These are phyloP conservation scores for Grammothele lineata DNA, from an alignment of 768 basidiomycete species.

Conservation along the genomic window DNA sequence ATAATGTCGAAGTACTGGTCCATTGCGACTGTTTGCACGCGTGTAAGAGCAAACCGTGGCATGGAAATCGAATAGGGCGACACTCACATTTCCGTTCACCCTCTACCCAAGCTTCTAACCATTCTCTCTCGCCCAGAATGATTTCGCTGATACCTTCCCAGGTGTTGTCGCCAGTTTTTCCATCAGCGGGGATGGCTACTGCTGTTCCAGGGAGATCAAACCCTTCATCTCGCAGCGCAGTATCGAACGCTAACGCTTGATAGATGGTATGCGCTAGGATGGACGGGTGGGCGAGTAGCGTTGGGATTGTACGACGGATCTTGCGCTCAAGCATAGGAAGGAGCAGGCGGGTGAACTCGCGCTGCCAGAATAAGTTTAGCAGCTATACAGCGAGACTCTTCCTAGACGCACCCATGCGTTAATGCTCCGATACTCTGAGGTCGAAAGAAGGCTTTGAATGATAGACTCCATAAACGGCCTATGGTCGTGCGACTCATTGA, in stretches of 20 bases:
- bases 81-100: constrained; percentile 85
- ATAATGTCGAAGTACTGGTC: constrained; percentile 85
- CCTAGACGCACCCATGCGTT: constrained; percentile 66
- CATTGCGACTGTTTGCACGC: constrained; percentile 62
- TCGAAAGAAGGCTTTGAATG: constrained; percentile 64
- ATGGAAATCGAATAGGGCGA: background rate
- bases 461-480: constrained; percentile 71
- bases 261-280: constrained; percentile 94
- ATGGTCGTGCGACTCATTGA: constrained; percentile 86
- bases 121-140: constrained; percentile 77
- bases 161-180: constrained; percentile 17
- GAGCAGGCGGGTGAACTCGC: constrained; percentile 78
- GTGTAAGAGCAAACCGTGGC: too few relatives aligned
- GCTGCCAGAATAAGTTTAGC: constrained; percentile 36
- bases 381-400: too few relatives aligned
- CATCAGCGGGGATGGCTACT: constrained; percentile 26
- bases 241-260: constrained; percentile 86
- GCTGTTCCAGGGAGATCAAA: constrained; percentile 60
- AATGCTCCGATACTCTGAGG: constrained; percentile 57
- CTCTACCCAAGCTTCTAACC: constrained; percentile 88
- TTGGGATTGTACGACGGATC: constrained; percentile 67
- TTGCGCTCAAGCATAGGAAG: constrained; percentile 76
- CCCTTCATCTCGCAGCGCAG: constrained; percentile 66
- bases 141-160: constrained; percentile 83
- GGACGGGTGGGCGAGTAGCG: constrained; percentile 71